Conservation (phyloP, 129 eudicot genomes). For the Centaurea solstitialis region DNA sequence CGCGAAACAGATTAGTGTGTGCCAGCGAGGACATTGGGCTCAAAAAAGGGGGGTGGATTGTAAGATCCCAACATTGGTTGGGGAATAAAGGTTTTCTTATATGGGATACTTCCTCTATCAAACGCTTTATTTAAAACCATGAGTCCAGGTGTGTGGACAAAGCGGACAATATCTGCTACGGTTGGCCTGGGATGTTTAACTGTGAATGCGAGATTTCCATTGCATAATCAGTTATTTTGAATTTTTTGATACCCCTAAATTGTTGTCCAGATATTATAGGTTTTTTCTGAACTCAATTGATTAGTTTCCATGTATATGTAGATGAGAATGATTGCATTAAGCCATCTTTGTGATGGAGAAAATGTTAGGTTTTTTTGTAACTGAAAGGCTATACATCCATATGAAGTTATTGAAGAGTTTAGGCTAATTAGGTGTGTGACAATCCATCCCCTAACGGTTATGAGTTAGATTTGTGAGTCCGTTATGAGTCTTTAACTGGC, state of each 20-base stretch:
- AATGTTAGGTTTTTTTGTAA: neutral
- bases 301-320: neutral
- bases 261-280: neutral
- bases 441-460: neutral
- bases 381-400: neutral
- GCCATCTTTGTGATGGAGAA: neutral
- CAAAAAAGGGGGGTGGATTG: too few relatives aligned
- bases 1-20: too few relatives aligned
- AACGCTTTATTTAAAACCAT: too few relatives aligned
- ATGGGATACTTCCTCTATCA: too few relatives aligned
- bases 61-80: too few relatives aligned
- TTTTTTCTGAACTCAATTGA: neutral
- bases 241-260: neutral
- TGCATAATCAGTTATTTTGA: neutral
- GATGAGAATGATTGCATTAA: neutral
- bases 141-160: too few relatives aligned
- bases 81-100: too few relatives aligned
- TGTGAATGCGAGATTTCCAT: neutral
- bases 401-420: neutral
- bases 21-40: too few relatives aligned
- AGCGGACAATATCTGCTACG: too few relatives aligned
- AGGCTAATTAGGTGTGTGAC: neutral
- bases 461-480: neutral
- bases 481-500: neutral
- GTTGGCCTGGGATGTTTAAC: neutral